Base-by-base conservation (phyloP, 352 stramenopile species). In the Pythium scleroteichum region DNA sequence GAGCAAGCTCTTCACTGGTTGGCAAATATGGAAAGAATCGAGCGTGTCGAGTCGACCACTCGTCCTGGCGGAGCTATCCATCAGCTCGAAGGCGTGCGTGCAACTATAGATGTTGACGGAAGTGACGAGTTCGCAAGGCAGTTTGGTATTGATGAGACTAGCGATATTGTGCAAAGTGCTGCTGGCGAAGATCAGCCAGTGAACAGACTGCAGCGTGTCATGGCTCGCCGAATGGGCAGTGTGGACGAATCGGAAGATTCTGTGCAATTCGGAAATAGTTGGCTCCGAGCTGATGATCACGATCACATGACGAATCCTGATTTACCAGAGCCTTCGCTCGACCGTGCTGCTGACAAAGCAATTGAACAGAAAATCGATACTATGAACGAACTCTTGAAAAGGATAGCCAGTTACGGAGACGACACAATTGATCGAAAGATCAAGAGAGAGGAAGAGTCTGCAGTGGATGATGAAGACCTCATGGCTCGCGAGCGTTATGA, bases 1-100 rank as follows among this genome's bases (percentile, higher is more conserved):
- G 61, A 75, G 35, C 62, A 78, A 23, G 76, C 72, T 2, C 47
- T 92, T 24, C 62, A 84, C 41, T 90, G 79, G 79, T 62, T 92
- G 3, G 57, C 69, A 6, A 45, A 76, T 9, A 53, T 87, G n/a
- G 74, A 90, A 50, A 72, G 74, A n/a, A 66, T 72, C 20, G 66
- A 77, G 19, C 63, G 78, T 13, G 49, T 56, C 13, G 61, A 66
- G 22, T 38, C 50, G 48, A 53, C 27, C 14, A 26, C 38, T 44
- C 38, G 38, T 35, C 29, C 29, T 10, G 29, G 29, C 10, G 29
- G 29, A 5, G 29, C 5, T 10, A 35, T 10, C 29, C 29, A 35
- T 10, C 29, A 44, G 13, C 14, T 20, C 17, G 38, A 44, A 4
- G 13, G 13, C 3, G 38, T 44, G 3, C 38, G 38, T n/a, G 38